Evolutionary conservation across 1,284 basidiomycete species (phyloP).

Genomic region (Flammula alnicola): DNA sequence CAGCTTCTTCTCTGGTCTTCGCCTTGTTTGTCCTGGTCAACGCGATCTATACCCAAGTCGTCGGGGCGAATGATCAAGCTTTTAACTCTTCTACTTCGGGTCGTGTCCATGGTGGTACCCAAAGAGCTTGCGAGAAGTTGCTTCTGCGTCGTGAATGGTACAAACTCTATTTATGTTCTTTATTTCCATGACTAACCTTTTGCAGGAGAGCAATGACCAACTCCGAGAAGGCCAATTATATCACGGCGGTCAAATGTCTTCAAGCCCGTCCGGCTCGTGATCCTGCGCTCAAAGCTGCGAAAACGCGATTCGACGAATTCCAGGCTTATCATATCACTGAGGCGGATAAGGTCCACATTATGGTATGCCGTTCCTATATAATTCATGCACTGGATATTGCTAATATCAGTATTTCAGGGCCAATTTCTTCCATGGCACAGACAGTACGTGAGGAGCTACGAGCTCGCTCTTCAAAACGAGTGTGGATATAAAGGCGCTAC

Average conservation of each 20-base stretch:
- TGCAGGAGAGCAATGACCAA: constrained; percentile 23
- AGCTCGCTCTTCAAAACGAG: constrained; percentile 36
- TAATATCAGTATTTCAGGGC: constrained; percentile 28
- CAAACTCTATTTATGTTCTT: background rate
- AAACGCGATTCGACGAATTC: constrained; percentile 40
- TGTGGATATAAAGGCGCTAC: constrained; percentile 40
- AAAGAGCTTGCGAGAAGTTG: constrained; percentile 13
- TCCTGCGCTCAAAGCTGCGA: constrained; percentile 23
- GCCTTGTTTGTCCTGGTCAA: background rate
- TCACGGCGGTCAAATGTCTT: constrained; percentile 36
- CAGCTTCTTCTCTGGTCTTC: background rate
- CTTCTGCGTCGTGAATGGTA: constrained; percentile 21
- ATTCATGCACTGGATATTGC: background rate
- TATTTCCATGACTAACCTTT: background rate
- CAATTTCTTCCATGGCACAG: constrained; percentile 48
- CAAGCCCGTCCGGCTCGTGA: constrained; percentile 24
- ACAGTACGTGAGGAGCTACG: constrained; percentile 35
- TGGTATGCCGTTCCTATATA: constrained; percentile 26
- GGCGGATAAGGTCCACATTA: constrained; percentile 32
- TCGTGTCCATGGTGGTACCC: no score
- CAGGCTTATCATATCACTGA: constrained; percentile 32
- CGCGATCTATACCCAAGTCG: background rate
- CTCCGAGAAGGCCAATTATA: constrained; percentile 30
- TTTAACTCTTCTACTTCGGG: no score
- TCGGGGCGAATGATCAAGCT: no score